phyloP scores from a whole-genome alignment of 306 rosid species.

The Rubus idaeus region DNA sequence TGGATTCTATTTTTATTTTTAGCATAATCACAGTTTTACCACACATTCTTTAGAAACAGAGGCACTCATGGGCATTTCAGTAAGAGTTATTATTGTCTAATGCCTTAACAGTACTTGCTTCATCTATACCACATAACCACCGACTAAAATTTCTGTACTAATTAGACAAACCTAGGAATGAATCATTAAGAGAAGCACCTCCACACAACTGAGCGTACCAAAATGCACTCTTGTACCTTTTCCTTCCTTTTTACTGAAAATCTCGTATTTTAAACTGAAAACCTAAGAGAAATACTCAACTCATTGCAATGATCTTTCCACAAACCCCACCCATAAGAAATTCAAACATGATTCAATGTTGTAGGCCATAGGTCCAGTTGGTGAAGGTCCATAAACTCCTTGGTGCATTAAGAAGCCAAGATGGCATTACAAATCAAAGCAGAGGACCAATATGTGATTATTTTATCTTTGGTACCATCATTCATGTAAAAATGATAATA shows the following conservation, averaged over 20 bases:
- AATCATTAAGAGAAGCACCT: too few species aligned
- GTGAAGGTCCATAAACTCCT: not conserved
- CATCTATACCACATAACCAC: not conserved
- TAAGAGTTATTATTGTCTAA: not conserved
- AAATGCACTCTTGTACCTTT: too few species aligned
- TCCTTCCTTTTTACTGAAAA: not conserved
- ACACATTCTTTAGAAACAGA: not conserved
- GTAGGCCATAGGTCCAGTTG: constrained; percentile 2
- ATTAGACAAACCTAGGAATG: too few species aligned
- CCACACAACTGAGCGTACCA: too few species aligned
- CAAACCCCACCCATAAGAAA: not conserved
- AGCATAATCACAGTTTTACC: not conserved
- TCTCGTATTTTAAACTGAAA: too few species aligned
- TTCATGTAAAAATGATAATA: not conserved
- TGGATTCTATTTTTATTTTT: too few species aligned
- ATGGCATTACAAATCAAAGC: not conserved
- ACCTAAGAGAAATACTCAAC: not conserved
- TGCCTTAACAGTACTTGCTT: not conserved
- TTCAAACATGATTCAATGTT: not conserved
- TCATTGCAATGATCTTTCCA: not conserved
- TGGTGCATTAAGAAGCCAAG: constrained; percentile 4
- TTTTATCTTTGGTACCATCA: not conserved
- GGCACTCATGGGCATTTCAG: not conserved
- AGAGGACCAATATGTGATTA: not conserved
- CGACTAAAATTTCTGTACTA: not conserved